Base-by-base conservation (phyloP, 2,329 filamentous ascomycete species). In the Metarhizium guizhouense region DNA sequence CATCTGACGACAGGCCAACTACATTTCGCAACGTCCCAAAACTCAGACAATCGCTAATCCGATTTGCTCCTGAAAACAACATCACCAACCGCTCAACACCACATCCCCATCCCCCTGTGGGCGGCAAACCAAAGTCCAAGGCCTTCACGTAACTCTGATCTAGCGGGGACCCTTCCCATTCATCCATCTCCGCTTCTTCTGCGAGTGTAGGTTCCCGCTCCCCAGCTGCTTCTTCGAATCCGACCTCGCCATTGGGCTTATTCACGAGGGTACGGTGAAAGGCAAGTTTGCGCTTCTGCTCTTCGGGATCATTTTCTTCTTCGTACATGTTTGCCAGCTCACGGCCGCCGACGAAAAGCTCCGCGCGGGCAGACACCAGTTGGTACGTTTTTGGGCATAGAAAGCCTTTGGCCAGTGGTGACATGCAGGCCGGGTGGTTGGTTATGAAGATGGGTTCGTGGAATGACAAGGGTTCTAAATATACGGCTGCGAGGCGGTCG, bases 301-400 rank as follows among this genome's bases (percentile, higher is more conserved):
- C 88, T 54, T 87, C 85, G 0, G 94, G 94, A 53, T 90, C 88
- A 70, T 99, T 99, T 69, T 99, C 94, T 72, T 99, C 94, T 70
- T 99, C 94, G 70, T 99, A 99, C 76, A 93, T 95, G 71, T 99
- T 99, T 58, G 93, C 90, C 36, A 96, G 79, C 68, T 99, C 94
- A 54, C 84, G 83, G 45, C 87, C 84, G 52, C 83, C 74, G 59
- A 95, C 82, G 72, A 95, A 96, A 25, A 96, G 81, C 71, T 96
- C 92, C 0, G 88, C 89, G 6, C 92, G 85, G 1, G 90, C 88
- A 1, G 90, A 87, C 1, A 96, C 84, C 8, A 81, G 71, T 67
- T 96, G 92, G 14, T 79, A 76, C 0, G 85, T 86, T 8, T 66
- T 70, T 0, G 83, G 80, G 67, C 91, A 90, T 20, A 78, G 65